Evolutionary conservation across 2,329 filamentous ascomycete species (phyloP), one percentile per base, ranked within the genome.

Genomic region (Eutypella sp.): DNA sequence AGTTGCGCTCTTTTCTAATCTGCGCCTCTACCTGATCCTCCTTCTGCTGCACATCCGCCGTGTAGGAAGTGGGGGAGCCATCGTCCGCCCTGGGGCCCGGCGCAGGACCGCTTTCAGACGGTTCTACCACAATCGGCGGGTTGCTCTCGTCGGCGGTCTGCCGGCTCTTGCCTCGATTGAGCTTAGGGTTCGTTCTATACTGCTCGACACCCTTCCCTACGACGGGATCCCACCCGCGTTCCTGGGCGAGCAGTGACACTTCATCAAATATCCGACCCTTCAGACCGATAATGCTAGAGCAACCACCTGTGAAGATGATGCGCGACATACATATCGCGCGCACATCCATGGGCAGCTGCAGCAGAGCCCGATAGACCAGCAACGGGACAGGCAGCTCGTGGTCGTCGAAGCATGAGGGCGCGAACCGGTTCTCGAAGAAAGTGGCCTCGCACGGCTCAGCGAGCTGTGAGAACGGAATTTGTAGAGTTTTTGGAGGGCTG

Each of bases 311-410:
- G 59, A 99, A 87, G 15, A 96, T 73, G 39, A 97, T 87, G 33
- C 92, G 86, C 1, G 90, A 84, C 82, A 96, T 93, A 65, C 92
- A 96, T 4, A 85, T 69, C 1, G 87, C 84, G 20, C 93, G 82
- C 4, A 91, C 82, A 64, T 99, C 93, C 4, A 92, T 70, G 0
- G 90, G 87, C 1, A 96, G 73, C 7, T 81, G 75, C 1, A 95
- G 73, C 2, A 99, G 76, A 31, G 83, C 78, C 44, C 80, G 78
- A 66, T 95, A 95, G 3, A 95, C 73, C 8, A 97, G 75, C 11
- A 83, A 62, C 42, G 87, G 88, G 1, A 97, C 59, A 0, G 92
- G 84, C 16, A 87, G 76, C 53, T 97, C 92, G 55, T 99, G 77
- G 57, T 97, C 91, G 59, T 99, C 93, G 50, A 90, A 82, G 33